Evolutionary conservation across 495 filamentous ascomycete genomes (phyloP).

Genomic region (Aspergillus panamensis): DNA sequence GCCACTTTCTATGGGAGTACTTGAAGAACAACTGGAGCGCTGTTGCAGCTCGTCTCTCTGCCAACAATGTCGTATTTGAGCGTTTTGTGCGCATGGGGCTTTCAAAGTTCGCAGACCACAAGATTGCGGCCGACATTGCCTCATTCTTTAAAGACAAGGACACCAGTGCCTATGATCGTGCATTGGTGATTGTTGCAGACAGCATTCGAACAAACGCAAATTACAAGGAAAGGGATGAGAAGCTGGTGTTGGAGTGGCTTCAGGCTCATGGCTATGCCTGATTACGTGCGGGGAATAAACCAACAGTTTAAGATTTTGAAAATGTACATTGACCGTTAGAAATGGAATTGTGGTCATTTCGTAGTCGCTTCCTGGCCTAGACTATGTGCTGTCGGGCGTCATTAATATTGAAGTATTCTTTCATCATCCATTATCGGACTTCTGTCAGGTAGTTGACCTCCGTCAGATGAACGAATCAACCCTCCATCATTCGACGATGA

Average conservation of each 20-base stretch:
- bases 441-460: too few relatives aligned
- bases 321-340: not conserved
- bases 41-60: conserved; percentile 63
- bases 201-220: conserved; percentile 71
- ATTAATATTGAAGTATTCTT: too few relatives aligned
- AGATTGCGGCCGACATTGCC: conserved; percentile 71
- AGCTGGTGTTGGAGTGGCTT: conserved; percentile 68
- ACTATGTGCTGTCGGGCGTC: too few relatives aligned
- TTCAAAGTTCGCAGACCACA: conserved; percentile 67
- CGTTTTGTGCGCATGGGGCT: conserved; percentile 76
- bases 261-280: conserved; percentile 56
- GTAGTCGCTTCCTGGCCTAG: too few relatives aligned
- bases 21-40: conserved; percentile 73
- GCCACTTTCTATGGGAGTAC: conserved; percentile 76
- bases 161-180: conserved; percentile 74
- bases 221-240: conserved; percentile 71
- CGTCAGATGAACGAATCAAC: too few relatives aligned
- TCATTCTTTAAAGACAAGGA: conserved; percentile 81
- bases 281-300: conserved; percentile 12
- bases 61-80: conserved; percentile 83
- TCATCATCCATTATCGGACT: too few relatives aligned
- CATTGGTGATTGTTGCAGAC: conserved; percentile 73
- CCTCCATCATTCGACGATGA: too few relatives aligned
- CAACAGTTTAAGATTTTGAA: not conserved
- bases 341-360: too few relatives aligned